Conservation (phyloP, 192 early-diverging fungal species). For the Pilobolus umbonatus region DNA sequence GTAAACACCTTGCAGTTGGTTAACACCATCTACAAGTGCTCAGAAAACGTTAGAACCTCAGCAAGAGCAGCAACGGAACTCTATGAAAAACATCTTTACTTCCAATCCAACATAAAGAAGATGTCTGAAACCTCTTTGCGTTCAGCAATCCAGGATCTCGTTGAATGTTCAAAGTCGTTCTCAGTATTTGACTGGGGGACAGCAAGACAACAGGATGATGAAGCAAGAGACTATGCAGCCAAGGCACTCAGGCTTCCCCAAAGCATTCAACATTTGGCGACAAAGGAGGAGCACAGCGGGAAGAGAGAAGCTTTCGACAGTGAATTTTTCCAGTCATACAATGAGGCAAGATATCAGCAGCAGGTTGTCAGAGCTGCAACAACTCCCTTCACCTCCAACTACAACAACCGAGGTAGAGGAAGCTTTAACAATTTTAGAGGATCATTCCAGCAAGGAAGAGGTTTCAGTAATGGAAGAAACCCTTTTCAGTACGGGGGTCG, state of each 20-base stretch:
- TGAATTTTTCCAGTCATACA: neutral
- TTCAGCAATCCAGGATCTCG: no score
- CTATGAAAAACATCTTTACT: neutral
- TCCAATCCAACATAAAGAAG: neutral
- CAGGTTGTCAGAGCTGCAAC: neutral
- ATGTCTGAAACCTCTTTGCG: neutral
- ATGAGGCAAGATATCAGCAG: neutral
- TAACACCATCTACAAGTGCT: neutral
- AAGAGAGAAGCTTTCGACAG: neutral
- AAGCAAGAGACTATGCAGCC: neutral
- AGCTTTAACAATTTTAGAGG: neutral
- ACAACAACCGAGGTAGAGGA: neutral
- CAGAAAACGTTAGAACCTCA: neutral
- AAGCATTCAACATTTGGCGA: neutral
- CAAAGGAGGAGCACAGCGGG: neutral
- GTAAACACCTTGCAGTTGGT: neutral
- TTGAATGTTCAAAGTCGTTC: neutral
- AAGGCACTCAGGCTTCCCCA: neutral
- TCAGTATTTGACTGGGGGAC: neutral
- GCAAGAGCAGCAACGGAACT: slow-evolving; percentile 1
- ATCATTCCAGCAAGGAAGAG: no score
- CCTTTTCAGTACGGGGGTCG: neutral
- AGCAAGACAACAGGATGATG: neutral
- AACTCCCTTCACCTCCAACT: neutral
- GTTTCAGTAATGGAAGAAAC: no score